Base-by-base conservation (phyloP, 441 rosid genomes). In the Corymbia calophylla region DNA sequence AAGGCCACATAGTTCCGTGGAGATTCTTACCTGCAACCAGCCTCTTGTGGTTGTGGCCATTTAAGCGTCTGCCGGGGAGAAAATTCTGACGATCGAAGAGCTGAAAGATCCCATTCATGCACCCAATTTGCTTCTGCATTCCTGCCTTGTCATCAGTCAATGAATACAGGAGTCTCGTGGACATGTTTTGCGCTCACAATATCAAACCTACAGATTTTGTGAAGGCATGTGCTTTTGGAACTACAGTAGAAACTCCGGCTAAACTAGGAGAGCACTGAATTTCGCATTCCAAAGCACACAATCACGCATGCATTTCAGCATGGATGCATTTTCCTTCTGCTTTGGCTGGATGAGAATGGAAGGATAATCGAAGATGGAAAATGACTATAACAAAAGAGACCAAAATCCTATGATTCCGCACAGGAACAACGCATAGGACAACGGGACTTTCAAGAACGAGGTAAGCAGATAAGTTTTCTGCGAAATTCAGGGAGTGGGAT, bases 91-190 rank as follows among this genome's bases (percentile, higher is more conserved):
- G 95, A 92, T 95, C 95, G 91, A 98, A 96, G 88, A 97, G 94
- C 68, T 98, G 98, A 87, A 97, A 94, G 90, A 98, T 93, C 49
- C 99, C 98, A 89, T 94, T 93, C 97, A 97, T 97, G 91, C 99
- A 98, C 73, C 99, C 99, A 89, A 95, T 94, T 86, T 97, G 99
- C 95, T 95, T 97, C 90, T 91, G 94, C 93, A 95, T 93, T 92
- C 94, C 96, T 87, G 97, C 93, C n/a, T 93, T 96, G 87, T 98
- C 99, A 87, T 97, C 99, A 32, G 99, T 91, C 87, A 95, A 88
- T 53, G 94, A 90, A 92, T 94, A 88, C 25, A 95, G 86, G 87
- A 94, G 89, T 89, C 96, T 96, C 48, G 97, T 93, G 91, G 99
- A 93, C 99, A 98, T 96, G 58, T 93, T 90, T 55, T 4, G 47